These are phyloP conservation scores for Lablab purpureus DNA, from an alignment of 306 rosid genomes.

Conservation along the genomic window DNA sequence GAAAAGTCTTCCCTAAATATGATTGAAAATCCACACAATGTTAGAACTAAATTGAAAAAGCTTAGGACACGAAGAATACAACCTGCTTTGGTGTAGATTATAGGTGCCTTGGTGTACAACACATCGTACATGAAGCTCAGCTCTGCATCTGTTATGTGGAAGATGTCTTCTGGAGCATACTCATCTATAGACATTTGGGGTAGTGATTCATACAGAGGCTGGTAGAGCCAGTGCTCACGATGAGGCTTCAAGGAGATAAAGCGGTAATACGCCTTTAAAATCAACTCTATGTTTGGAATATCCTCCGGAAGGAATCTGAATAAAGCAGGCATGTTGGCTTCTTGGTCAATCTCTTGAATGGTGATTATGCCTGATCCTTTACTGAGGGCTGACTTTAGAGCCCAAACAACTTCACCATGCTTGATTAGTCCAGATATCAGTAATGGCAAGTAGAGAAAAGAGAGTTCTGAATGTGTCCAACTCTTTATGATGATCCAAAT, in stretches of 20 bases:
- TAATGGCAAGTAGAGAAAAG: constrained; percentile 66
- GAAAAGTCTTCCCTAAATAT: constrained; percentile 40
- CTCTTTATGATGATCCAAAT: constrained; percentile 62
- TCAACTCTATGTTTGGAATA: constrained; percentile 57
- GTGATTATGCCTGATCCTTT: constrained; percentile 56
- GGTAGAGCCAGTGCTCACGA: constrained; percentile 62
- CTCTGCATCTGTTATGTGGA: constrained; percentile 64
- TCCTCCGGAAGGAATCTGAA: constrained; percentile 53
- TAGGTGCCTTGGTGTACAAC: constrained; percentile 68
- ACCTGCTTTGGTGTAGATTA: constrained; percentile 63
- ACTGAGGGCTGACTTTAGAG: constrained; percentile 63
- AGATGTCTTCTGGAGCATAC: constrained; percentile 51
- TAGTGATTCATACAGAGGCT: constrained; percentile 62
- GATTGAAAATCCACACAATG: constrained; percentile 49
- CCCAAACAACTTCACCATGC: constrained; percentile 75
- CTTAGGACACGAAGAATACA: constrained; percentile 58
- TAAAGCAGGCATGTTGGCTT: constrained; percentile 54
- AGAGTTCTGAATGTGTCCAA: constrained; percentile 61
- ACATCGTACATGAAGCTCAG: constrained; percentile 78
- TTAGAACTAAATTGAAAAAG: constrained; percentile 50
- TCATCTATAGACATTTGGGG: constrained; percentile 48
- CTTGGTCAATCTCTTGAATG: constrained; percentile 52
- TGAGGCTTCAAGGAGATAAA: constrained; percentile 67
- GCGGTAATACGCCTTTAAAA: constrained; percentile 69
- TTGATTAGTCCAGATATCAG: constrained; percentile 63